A percentile compares a stretch with the other conserved stretches of the same genome.
Conservation (phyloP, 1,284 basidiomycete genomes). For the Polyporus tsugae region DNA sequence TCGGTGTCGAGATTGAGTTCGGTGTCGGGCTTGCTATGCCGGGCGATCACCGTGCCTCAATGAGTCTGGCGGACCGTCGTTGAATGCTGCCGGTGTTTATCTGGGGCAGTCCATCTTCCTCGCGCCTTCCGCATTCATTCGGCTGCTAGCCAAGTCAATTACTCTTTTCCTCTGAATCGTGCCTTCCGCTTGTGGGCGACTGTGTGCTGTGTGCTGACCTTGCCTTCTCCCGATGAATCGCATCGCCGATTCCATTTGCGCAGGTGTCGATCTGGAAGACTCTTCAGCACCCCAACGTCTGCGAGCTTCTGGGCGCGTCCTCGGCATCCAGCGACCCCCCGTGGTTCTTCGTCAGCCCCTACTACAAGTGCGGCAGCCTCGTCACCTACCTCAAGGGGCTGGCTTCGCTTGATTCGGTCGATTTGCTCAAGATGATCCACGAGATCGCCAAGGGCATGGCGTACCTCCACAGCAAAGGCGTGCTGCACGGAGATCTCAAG, state of each 20-base stretch:
- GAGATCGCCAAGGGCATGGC: constrained; percentile 82
- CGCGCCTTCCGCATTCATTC: constrained; percentile 1
- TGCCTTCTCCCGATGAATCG: constrained; percentile 2
- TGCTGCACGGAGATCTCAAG: constrained; percentile 81
- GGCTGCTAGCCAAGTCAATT: background rate
- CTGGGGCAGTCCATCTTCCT: constrained; percentile 5
- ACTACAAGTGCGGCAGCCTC: constrained; percentile 53
- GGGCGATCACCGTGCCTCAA: constrained; percentile 2
- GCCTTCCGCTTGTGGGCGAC: constrained; percentile 2
- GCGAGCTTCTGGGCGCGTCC: constrained; percentile 53
- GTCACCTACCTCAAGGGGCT: constrained; percentile 55
- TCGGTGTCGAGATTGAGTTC: constrained; percentile 10
- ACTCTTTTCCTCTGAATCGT: background rate
- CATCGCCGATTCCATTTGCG: constrained; percentile 5
- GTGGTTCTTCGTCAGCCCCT: constrained; percentile 68
- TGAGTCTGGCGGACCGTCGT: background rate
- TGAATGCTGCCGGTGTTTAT: constrained; percentile 8
- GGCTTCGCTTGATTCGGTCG: constrained; percentile 44
- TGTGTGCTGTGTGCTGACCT: constrained; percentile 8
- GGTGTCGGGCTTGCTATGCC: background rate
- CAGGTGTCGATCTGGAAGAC: constrained; percentile 48
- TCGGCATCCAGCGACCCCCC: constrained; percentile 50
- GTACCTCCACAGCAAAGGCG: constrained; percentile 70
- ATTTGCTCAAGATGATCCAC: constrained; percentile 66
- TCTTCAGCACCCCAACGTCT: constrained; percentile 50